These are phyloP conservation scores for Paraphaeosphaeria sporulosa DNA, from an alignment of 2,329 filamentous ascomycete species.

Conservation along the genomic window DNA sequence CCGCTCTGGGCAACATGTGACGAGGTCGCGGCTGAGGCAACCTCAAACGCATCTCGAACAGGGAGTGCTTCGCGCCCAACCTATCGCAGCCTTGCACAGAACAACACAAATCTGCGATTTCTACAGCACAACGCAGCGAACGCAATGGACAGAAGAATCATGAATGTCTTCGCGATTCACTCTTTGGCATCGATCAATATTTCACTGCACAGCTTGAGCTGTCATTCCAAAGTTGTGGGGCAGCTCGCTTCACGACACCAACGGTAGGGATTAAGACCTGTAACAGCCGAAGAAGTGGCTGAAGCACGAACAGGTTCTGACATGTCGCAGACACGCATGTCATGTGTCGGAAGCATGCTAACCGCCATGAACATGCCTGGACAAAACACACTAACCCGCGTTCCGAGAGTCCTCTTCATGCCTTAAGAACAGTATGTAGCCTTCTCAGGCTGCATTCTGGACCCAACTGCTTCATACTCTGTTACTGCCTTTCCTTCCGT, in stretches of 20 bases:
- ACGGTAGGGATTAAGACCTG: slow-evolving; percentile 28
- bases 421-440: slow-evolving; percentile 47
- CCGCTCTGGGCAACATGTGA: slow-evolving; percentile 27
- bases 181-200: neutral
- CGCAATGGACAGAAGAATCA: neutral
- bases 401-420: slow-evolving; percentile 39
- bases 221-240: neutral
- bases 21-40: slow-evolving; percentile 31
- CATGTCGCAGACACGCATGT: slow-evolving; percentile 42
- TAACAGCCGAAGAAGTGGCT: slow-evolving; percentile 37
- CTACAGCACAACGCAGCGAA: neutral
- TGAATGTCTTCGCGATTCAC: neutral
- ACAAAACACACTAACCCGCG: slow-evolving; percentile 35
- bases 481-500: slow-evolving; percentile 40
- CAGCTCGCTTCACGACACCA: slow-evolving; percentile 15
- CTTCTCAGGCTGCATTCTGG: slow-evolving; percentile 44
- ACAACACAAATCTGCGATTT: slow-evolving; percentile 23
- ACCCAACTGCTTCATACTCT: slow-evolving; percentile 39
- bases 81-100: slow-evolving; percentile 21
- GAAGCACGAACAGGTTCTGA: slow-evolving; percentile 48
- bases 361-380: slow-evolving; percentile 35
- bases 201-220: neutral
- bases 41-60: slow-evolving; percentile 48
- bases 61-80: slow-evolving; percentile 40
- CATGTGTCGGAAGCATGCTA: slow-evolving; percentile 43